These are phyloP conservation scores for Quercus mongolica DNA, from an alignment of 306 rosid genomes.

Conservation along the genomic window DNA sequence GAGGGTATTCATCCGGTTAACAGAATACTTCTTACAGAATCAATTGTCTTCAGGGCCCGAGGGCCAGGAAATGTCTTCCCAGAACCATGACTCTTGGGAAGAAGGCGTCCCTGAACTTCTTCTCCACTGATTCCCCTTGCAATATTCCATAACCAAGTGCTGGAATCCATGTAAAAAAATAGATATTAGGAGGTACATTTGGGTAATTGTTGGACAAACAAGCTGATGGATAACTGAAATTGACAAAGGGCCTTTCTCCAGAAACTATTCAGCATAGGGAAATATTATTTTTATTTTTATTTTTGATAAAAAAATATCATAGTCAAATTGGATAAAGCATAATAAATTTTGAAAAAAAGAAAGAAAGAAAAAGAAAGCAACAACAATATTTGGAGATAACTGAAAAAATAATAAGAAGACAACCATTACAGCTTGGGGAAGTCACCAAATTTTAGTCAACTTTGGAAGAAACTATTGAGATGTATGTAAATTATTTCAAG, in stretches of 20 bases:
- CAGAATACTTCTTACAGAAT: constrained; percentile 53
- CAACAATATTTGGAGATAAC: too few relatives aligned
- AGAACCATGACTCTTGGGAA: constrained; percentile 97
- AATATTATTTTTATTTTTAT: neutral
- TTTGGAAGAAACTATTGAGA: neutral
- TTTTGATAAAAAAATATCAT: neutral
- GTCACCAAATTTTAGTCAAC: neutral
- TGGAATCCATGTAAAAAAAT: constrained; percentile 39
- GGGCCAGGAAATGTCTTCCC: constrained; percentile 97
- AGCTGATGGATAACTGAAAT: constrained; percentile 1
- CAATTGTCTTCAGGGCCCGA: constrained; percentile 68
- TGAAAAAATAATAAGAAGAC: neutral
- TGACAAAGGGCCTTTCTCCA: neutral
- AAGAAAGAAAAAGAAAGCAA: too few relatives aligned
- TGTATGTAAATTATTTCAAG: neutral
- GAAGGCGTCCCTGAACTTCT: constrained; percentile 87
- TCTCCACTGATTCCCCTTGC: constrained; percentile 90
- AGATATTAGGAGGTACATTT: constrained; percentile 28
- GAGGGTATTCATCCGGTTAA: constrained; percentile 7
- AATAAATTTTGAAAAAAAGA: neutral
- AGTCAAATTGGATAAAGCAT: neutral
- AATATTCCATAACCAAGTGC: constrained; percentile 97
- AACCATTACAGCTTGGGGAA: neutral
- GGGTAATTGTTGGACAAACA: constrained; percentile 12
- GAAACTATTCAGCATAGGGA: neutral